phyloP scores from a whole-genome alignment of 768 basidiomycete genomes.

The Tulasnella calospora region DNA sequence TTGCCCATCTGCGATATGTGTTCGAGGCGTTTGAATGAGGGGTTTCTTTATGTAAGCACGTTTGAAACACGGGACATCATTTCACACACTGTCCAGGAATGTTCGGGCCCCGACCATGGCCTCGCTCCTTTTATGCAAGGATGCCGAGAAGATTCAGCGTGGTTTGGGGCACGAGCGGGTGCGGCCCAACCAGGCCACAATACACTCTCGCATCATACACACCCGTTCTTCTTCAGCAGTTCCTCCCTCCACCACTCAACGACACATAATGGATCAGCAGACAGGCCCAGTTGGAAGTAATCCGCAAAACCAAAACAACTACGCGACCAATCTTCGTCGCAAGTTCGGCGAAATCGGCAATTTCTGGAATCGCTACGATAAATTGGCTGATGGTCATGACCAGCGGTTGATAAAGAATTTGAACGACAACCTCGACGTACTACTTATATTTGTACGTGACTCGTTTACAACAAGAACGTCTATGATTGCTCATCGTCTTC shows the following conservation, averaged over 20 bases:
- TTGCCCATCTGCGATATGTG: too few relatives aligned
- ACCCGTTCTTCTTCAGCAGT: too few relatives aligned
- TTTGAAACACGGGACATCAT: too few relatives aligned
- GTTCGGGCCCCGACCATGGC: too few relatives aligned
- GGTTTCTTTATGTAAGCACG: too few relatives aligned
- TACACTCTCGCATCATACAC: too few relatives aligned
- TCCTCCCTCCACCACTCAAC: neutral
- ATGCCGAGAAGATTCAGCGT: too few relatives aligned
- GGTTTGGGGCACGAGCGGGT: too few relatives aligned
- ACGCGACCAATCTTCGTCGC: neutral
- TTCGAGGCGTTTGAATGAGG: too few relatives aligned
- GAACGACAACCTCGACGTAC: slow-evolving; percentile 19
- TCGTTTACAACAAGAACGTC: neutral
- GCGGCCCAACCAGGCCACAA: too few relatives aligned
- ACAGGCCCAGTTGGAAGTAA: neutral
- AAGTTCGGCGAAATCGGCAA: neutral
- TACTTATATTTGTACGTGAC: slow-evolving; percentile 14
- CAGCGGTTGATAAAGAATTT: neutral
- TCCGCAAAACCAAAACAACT: neutral
- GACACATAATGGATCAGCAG: neutral
- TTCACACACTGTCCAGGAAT: too few relatives aligned
- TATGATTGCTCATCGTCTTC: neutral
- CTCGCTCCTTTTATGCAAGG: too few relatives aligned
- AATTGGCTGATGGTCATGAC: slow-evolving; percentile 9
- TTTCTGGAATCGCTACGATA: neutral